Base-by-base conservation (phyloP, 129 eudicot species). In the Arctium lappa region DNA sequence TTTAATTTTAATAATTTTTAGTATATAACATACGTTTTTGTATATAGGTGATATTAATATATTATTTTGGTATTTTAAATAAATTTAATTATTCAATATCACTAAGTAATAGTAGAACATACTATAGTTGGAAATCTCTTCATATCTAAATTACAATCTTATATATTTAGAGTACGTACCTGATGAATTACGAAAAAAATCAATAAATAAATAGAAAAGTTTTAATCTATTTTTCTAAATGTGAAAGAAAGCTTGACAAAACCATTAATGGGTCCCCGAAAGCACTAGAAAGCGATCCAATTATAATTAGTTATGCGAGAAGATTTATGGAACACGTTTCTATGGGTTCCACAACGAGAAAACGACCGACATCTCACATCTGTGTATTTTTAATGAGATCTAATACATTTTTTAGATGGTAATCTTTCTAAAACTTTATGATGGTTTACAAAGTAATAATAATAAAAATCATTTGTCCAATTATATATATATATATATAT, bases 191-290 rank as follows among this genome's bases (percentile, higher is more conserved):
- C 27, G 27, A 22, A 22, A 42, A 42, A 8, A 2, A 42, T 42
- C 10, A 42, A 8, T 42, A 42, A 42, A 42, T 42, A 42, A 42
- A 8, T 8, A 42, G 8, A 10, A 42, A 42, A 42, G 10, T 8
- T 1, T 42, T 8, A 39, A 5, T 7, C 0, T 13, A 2, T 12
- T 53, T 27, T 16, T n/a, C 0, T 8, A 6, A 68, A 73, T 74
- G 42, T 81, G 73, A 81, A 73, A 31, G 44, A 73, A 73, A 74
- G 56, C 37, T 81, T 75, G 46, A 62, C 74, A 39, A 60, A 81
- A 74, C 73, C 80, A 63, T n/a, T 39, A 65, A 62, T 39, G 85
- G 85, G 81, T 82, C 85, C 85, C 76, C 34, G 42, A 76, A 69
- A 75, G 77, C 81, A 82, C 86, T 7, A 68, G 33, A 76, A 76